These are phyloP conservation scores for Allium cepa DNA, from an alignment of 106 monocot species.

Conservation along the genomic window DNA sequence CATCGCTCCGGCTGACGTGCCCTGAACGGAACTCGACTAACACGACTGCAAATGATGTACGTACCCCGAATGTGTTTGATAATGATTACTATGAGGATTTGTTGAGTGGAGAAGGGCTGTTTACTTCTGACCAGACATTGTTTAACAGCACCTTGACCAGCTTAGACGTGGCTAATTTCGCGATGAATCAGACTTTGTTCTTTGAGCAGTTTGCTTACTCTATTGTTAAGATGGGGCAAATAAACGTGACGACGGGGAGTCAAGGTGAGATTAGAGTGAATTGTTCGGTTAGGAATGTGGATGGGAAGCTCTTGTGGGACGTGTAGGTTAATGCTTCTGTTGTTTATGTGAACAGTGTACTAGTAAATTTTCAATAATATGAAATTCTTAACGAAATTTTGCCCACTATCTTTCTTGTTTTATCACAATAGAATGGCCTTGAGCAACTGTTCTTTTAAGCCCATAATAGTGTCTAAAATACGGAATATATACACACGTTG, in stretches of 20 bases:
- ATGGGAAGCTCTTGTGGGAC: too few relatives aligned
- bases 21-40: conserved; percentile 14
- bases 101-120: not conserved
- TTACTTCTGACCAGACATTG: conserved; percentile 8
- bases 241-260: not conserved
- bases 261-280: not conserved
- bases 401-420: too few relatives aligned
- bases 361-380: too few relatives aligned
- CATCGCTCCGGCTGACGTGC: conserved; percentile 13
- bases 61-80: conserved; percentile 7
- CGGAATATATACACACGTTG: too few relatives aligned
- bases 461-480: too few relatives aligned
- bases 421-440: too few relatives aligned
- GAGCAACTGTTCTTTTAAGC: too few relatives aligned
- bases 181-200: not conserved
- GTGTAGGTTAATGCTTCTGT: too few relatives aligned
- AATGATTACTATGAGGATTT: not conserved
- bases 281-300: not conserved
- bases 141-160: not conserved
- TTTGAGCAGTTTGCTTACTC: not conserved
- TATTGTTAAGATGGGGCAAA: not conserved
- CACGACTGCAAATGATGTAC: conserved; percentile 22
- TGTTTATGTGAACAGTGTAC: too few relatives aligned
- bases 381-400: too few relatives aligned
- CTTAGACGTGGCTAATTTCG: not conserved